phyloP scores from a whole-genome alignment of 495 filamentous ascomycete genomes.

The Choiromyces venosus region DNA sequence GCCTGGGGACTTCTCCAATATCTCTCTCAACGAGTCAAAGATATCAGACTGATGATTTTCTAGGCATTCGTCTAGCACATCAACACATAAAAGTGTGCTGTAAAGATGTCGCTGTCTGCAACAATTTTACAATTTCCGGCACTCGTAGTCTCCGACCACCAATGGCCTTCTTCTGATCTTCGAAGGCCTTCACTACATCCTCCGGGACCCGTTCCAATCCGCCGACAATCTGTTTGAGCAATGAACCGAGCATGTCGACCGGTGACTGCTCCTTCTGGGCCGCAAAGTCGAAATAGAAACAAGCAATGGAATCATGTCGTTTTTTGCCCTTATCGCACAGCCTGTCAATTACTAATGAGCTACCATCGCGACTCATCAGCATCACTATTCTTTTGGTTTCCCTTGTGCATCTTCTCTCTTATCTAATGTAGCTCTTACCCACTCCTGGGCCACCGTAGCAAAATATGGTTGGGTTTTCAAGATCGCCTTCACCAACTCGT shows the following conservation, averaged over 20 bases:
- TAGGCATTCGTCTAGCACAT: neutral
- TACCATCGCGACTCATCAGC: neutral
- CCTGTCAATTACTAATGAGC: neutral
- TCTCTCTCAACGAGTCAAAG: neutral
- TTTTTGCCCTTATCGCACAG: neutral
- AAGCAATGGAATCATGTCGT: neutral
- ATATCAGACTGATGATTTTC: neutral
- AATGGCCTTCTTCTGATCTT: neutral
- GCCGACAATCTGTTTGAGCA: neutral
- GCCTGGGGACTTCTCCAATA: neutral
- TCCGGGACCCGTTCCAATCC: neutral
- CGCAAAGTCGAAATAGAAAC: neutral
- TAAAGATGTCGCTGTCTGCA: neutral
- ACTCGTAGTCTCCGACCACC: neutral
- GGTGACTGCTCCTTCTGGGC: neutral
- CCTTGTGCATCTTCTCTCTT: neutral
- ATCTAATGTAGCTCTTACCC: neutral
- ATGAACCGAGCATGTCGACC: neutral
- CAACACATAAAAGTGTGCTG: neutral
- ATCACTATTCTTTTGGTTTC: neutral
- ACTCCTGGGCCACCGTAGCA: neutral
- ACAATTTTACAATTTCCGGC: neutral
- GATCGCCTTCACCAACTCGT: neutral
- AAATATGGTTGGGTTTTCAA: neutral
- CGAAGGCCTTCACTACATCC: neutral